Base-by-base conservation (phyloP, 2,329 filamentous ascomycete species). In the Blastomyces gilchristii region DNA sequence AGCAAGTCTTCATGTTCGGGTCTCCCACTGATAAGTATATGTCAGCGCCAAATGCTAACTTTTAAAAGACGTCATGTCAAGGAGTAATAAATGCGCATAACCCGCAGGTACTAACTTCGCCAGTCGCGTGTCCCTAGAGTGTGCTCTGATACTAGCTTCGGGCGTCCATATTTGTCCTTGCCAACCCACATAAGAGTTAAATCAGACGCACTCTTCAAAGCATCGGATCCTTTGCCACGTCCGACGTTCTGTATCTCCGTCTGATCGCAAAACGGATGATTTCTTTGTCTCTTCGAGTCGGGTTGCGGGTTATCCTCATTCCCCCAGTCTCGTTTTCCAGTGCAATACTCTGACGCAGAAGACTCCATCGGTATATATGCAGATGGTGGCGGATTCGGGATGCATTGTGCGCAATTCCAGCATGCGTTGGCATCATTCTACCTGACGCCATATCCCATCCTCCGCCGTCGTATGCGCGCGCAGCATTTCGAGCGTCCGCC, bases 1-100 rank as follows among this genome's bases (percentile, higher is more conserved):
- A 58, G n/a, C 54, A 58, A 28, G 22, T 58, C 2, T 58, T 37
- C 54, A 58, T 43, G 16, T 58, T 58, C 37, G 54, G 54, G 54
- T 58, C 54, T 22, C 54, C 54, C n/a, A 58, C 54, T 58, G 54
- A 6, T 41, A 53, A 53, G 9, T 3, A 58, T 39, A 2, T 25
- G 18, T 58, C 22, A 58, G n/a, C n/a, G 8, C 14, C 28, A 16
- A 31, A 34, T 34, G 1, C 6, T 8, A 53, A 34, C 25, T 11
- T 9, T 1, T 8, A 34, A 49, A 49, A 49, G n/a, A 49, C 11
- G 8, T 49, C 16, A 43, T 43, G 41, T 43, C 7, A 31, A 18
- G 25, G 3, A 11, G 7, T 22, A 22, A 22, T 22, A n/a, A 31
- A 14, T 28, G 18, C 14, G 28, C 50, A 53, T 3, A 16, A 53